Evolutionary conservation across 805 yeast species (phyloP).

Genomic region (Suhomyces sp.): DNA sequence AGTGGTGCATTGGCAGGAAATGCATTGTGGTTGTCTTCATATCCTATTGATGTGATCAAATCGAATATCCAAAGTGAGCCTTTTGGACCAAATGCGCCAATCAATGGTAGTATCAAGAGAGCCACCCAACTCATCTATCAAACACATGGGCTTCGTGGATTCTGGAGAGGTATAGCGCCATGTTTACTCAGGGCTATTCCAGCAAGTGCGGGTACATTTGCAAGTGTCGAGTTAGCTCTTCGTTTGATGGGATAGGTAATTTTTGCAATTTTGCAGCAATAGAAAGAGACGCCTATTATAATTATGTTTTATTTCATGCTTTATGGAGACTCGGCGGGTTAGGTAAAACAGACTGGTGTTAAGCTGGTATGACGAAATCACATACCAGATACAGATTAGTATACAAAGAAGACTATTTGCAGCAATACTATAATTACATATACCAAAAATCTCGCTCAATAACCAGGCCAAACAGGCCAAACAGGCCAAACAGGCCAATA

Average conservation of each 20-base stretch:
- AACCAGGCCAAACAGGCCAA: no score
- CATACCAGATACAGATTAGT: no score
- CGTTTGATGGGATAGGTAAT: conserved; percentile 52
- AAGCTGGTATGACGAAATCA: no score
- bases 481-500: no score
- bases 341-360: no score
- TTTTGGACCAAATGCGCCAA: conserved; percentile 45
- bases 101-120: conserved; percentile 35
- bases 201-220: conserved; percentile 73
- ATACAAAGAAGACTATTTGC: no score
- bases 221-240: conserved; percentile 68
- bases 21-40: conserved; percentile 58
- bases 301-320: no score
- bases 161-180: conserved; percentile 64
- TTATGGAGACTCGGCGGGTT: no score
- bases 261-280: no score
- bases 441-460: no score
- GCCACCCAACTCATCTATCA: conserved; percentile 42
- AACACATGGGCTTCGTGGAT: conserved; percentile 49
- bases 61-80: conserved; percentile 53
- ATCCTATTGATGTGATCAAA: conserved; percentile 53
- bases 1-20: conserved; percentile 71
- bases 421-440: no score
- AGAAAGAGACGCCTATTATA: no score
- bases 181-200: conserved; percentile 62